Base-by-base conservation (phyloP, 2,329 filamentous ascomycete genomes). In the Xylaria sp. region DNA sequence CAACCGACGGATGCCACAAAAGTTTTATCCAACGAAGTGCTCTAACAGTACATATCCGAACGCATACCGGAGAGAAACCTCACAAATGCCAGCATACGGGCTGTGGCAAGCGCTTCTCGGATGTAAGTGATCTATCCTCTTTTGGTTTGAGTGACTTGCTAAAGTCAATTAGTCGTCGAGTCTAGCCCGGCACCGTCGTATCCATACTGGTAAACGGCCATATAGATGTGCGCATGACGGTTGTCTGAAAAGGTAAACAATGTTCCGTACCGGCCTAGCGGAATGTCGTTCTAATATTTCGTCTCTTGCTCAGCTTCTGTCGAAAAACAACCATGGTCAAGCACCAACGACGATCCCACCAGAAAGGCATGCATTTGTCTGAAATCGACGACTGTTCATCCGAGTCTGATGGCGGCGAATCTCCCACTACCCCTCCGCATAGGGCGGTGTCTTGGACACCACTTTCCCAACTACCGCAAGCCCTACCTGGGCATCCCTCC, bases 291-390 rank as follows among this genome's bases (percentile, higher is more conserved):
- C 60, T 67, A 44, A 68, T 31, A 25, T n/a, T 5, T 47, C 13
- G 3, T 40, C 19, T 23, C 21, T 23, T 49, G 11, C 38, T 10
- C 66, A 89, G 88, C 74, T 90, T 90, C 73, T 90, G 88, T 75
- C 82, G 88, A 56, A 90, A 90, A 74, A 90, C 87, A 4, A 90
- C 87, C 57, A 87, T 88, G 86, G 84, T 89, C 56, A 89, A 89
- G 75, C 86, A 88, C 71, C 85, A 88, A 71, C 79, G 85, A 54
- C 80, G 85, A 25, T 86, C 85, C 1, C 85, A 88, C 70, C 84
- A 87, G 68, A 81, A 85, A 65, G 82, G 85, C 37, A 76, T 85
- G 57, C 80, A 86, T 67, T 80, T 82, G 40, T 82, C 83, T 55
- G 84, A 87, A 67, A 71, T 81, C 41, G 84, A 84, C 67, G 83